A percentile compares a stretch with the other conserved stretches of the same genome.
phyloP scores from a whole-genome alignment of 306 rosid genomes.

The Prinsepia uniflora region DNA sequence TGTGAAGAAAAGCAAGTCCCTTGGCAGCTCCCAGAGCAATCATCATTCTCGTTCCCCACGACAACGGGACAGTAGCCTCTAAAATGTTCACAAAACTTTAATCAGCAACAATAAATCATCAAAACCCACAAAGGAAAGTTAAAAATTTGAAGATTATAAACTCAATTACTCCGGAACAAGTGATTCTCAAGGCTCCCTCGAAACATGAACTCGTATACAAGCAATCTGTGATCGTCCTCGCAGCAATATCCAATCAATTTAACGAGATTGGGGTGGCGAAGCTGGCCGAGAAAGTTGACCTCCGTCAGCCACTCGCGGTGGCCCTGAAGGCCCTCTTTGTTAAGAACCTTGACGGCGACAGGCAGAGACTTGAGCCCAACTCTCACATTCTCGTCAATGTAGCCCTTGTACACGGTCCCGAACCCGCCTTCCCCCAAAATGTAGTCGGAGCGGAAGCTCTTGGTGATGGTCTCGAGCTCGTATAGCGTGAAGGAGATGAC shows the following conservation, averaged over 20 bases:
- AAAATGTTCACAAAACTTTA: background rate
- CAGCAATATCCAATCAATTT: constrained; percentile 98
- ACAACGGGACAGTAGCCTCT: constrained; percentile 80
- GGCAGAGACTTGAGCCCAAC: constrained; percentile 96
- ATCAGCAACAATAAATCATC: background rate
- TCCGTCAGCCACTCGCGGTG: constrained; percentile 99
- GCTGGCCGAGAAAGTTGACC: constrained; percentile 96
- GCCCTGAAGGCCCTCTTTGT: constrained; percentile 96
- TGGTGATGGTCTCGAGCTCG: constrained; percentile 93
- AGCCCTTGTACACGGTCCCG: constrained; percentile 95
- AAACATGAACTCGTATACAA: constrained; percentile 96
- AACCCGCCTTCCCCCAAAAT: constrained; percentile 98
- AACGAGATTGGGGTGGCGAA: constrained; percentile 93
- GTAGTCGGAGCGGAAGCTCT: constrained; percentile 91
- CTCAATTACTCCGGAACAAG: constrained; percentile 74
- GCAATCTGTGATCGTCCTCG: constrained; percentile 94
- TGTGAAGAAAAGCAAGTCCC: constrained; percentile 96
- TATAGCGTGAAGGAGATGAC: constrained; percentile 86
- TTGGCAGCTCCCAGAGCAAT: constrained; percentile 97
- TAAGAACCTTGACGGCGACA: constrained; percentile 92
- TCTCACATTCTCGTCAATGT: constrained; percentile 93
- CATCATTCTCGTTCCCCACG: constrained; percentile 90
- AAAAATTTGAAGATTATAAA: background rate
- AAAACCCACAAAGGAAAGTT: background rate
- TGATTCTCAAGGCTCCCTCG: constrained; percentile 97